These are phyloP conservation scores for Rosa rugosa DNA, from an alignment of 306 rosid species.

Conservation along the genomic window DNA sequence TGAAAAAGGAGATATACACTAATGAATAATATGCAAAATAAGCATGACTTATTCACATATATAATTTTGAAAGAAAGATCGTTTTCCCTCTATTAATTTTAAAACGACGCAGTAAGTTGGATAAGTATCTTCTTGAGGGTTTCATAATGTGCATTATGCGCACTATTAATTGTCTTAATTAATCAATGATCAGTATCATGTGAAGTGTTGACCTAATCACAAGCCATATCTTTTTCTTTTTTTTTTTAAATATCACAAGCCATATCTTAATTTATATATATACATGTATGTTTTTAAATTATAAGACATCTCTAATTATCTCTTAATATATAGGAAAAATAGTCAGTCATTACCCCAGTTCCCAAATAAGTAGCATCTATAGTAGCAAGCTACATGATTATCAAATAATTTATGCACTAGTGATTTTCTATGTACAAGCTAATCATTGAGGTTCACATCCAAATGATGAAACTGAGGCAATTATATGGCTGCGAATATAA, in stretches of 20 bases:
- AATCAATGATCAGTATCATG: conserved; percentile 12
- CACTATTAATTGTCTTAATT: conserved; percentile 1
- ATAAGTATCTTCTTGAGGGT: not conserved
- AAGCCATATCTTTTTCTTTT: not conserved
- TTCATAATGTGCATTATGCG: not conserved
- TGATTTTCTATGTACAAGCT: conserved; percentile 15
- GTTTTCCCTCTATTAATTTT: not conserved
- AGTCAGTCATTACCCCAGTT: not conserved
- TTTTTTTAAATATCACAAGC: too few species aligned
- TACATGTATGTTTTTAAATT: not conserved
- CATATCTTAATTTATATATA: not conserved
- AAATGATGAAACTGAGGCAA: conserved; percentile 14
- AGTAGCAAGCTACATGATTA: conserved; percentile 12
- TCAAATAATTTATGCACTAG: conserved; percentile 11
- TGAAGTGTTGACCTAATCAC: conserved; percentile 15
- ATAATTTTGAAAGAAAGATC: not conserved
- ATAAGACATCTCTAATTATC: not conserved
- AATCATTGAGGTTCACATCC: conserved; percentile 30
- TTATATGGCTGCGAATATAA: not conserved
- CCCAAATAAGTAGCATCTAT: not conserved
- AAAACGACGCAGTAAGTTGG: not conserved
- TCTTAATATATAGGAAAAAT: not conserved
- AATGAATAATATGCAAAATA: not conserved
- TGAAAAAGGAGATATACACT: not conserved
- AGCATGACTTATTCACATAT: not conserved